Percentiles rank a stretch among this genome's conserved stretches.
Conservation (phyloP, 23 red algal species). For the Gracilariopsis chorda region DNA sequence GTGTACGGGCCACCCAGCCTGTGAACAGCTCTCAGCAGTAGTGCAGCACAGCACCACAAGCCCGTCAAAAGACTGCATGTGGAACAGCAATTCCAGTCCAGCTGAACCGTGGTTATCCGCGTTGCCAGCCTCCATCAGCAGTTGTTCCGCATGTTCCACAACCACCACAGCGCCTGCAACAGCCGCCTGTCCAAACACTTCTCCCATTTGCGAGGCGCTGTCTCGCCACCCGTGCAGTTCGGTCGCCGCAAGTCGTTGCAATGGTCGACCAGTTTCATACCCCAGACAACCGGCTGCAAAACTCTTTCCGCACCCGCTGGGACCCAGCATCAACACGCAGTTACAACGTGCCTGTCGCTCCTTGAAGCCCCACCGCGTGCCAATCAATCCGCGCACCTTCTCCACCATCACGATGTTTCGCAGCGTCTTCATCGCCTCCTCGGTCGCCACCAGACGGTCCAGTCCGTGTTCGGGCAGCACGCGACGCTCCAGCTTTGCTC, state of each 20-base stretch:
- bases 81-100: slow-evolving; percentile 51
- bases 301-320: slow-evolving; percentile 53
- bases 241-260: slow-evolving; percentile 44
- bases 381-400: slow-evolving; percentile 54
- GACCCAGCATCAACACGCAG: slow-evolving; percentile 56
- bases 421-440: slow-evolving; percentile 49
- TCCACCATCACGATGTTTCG: slow-evolving; percentile 55
- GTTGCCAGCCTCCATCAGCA: slow-evolving; percentile 28
- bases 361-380: slow-evolving; percentile 64
- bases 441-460: slow-evolving; percentile 39
- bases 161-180: slow-evolving; percentile 64
- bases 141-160: slow-evolving; percentile 65
- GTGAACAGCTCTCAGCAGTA: not conserved
- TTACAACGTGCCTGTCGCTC: slow-evolving; percentile 36
- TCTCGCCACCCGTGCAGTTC: slow-evolving; percentile 52
- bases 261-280: slow-evolving; percentile 62
- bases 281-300: slow-evolving; percentile 66
- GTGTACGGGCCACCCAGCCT: slow-evolving; percentile 47
- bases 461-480: slow-evolving; percentile 45
- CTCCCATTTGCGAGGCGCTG: slow-evolving; percentile 11
- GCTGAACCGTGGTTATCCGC: slow-evolving; percentile 11
- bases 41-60: slow-evolving; percentile 61
- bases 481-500: slow-evolving; percentile 54
- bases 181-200: slow-evolving; percentile 53
- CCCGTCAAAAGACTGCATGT: slow-evolving; percentile 61